Percentiles rank a stretch among this genome's conserved stretches.
These are phyloP conservation scores for Boletellus emodensis DNA, from an alignment of 768 basidiomycete species.

Conservation along the genomic window DNA sequence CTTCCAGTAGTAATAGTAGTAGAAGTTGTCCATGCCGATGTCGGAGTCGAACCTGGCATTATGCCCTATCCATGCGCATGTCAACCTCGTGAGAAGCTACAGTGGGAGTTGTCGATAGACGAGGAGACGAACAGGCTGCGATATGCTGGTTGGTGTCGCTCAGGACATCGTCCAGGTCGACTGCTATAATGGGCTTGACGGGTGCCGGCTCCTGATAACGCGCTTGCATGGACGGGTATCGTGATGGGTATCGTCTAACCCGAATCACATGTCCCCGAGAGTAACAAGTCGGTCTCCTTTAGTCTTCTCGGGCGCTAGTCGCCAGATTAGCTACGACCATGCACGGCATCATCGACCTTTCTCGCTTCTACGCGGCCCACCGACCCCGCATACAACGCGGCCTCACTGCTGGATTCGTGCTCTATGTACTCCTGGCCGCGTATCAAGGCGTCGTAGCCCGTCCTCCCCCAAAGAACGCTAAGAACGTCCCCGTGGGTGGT, in stretches of 20 bases:
- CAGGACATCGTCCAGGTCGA: slow-evolving; percentile 69
- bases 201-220: not conserved
- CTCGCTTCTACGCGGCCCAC: slow-evolving; percentile 55
- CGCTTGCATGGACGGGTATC: slow-evolving; percentile 7
- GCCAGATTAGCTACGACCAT: slow-evolving; percentile 24
- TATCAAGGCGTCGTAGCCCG: slow-evolving; percentile 54
- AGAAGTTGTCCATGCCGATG: slow-evolving; percentile 54
- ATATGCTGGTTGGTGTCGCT: slow-evolving; percentile 57
- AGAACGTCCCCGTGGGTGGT: slow-evolving; percentile 20
- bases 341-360: slow-evolving; percentile 42
- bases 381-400: slow-evolving; percentile 69
- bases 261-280: slow-evolving; percentile 9
- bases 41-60: slow-evolving; percentile 53
- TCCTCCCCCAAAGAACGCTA: slow-evolving; percentile 24
- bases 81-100: not conserved
- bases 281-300: not conserved
- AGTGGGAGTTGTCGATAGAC: not conserved
- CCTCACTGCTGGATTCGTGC: slow-evolving; percentile 64
- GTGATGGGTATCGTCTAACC: slow-evolving; percentile 2
- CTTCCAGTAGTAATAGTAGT: slow-evolving; percentile 80
- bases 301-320: not conserved
- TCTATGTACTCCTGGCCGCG: slow-evolving; percentile 65
- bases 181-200: slow-evolving; percentile 45
- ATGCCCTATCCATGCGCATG: slow-evolving; percentile 48
- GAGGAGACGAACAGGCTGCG: slow-evolving; percentile 43